A percentile compares a stretch with the other conserved stretches of the same genome.
Evolutionary conservation across 2,329 filamentous ascomycete genomes (phyloP).

Genomic region (Monosporascus sp.): DNA sequence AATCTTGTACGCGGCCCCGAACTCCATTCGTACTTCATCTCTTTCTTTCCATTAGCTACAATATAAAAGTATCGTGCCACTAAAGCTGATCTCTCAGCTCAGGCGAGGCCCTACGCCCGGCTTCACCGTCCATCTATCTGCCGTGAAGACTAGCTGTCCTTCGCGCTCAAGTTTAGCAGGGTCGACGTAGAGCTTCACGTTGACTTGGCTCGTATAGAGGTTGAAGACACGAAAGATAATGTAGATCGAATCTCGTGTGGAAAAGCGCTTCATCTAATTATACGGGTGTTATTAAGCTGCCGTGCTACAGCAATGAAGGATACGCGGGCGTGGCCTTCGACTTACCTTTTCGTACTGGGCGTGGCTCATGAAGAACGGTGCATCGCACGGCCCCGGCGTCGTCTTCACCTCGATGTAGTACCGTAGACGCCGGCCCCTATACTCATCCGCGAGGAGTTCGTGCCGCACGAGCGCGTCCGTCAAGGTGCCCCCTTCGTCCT

Average conservation of each 20-base stretch:
- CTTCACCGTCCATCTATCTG: slow-evolving; percentile 8
- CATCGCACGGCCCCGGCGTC: slow-evolving; percentile 32
- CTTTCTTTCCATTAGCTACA: too few relatives aligned
- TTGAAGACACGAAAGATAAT: slow-evolving; percentile 16
- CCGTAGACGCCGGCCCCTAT: slow-evolving; percentile 23
- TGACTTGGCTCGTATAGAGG: slow-evolving; percentile 9
- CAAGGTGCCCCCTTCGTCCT: slow-evolving; percentile 28
- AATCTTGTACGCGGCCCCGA: too few relatives aligned
- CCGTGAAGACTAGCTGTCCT: slow-evolving; percentile 7
- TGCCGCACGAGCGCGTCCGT: slow-evolving; percentile 29
- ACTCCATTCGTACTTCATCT: too few relatives aligned
- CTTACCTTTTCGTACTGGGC: slow-evolving; percentile 37
- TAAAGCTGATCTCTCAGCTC: too few relatives aligned
- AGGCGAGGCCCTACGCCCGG: neutral
- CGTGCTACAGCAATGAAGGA: neutral
- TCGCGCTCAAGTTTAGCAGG: slow-evolving; percentile 3
- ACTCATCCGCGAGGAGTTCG: slow-evolving; percentile 27
- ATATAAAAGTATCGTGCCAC: too few relatives aligned
- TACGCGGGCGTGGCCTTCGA: slow-evolving; percentile 3
- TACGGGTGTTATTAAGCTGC: neutral
- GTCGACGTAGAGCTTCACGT: slow-evolving; percentile 13
- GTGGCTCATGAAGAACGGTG: slow-evolving; percentile 43
- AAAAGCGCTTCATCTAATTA: neutral
- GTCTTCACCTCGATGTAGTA: slow-evolving; percentile 50
- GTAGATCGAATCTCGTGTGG: slow-evolving; percentile 7